Conservation (phyloP, 2,329 filamentous ascomycete species). For the Epichloe aotearoae region DNA sequence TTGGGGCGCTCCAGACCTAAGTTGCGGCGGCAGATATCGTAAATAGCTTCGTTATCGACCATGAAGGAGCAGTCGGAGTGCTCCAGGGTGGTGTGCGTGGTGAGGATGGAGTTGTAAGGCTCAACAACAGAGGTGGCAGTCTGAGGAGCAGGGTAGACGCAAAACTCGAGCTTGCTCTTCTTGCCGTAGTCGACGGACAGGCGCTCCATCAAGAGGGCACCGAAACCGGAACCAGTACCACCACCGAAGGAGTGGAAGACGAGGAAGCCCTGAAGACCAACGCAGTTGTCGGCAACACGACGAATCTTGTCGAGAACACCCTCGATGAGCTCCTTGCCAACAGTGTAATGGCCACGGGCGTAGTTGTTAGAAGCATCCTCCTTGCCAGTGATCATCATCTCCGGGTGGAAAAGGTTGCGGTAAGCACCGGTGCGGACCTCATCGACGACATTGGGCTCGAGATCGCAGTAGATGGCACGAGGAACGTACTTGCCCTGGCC, state of each 20-base stretch:
- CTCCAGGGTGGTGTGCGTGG: slow-evolving; percentile 97
- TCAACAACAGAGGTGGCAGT: slow-evolving; percentile 96
- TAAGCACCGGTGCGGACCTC: slow-evolving; percentile 97
- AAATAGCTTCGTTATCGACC: slow-evolving; percentile 99
- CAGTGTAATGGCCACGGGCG: slow-evolving; percentile 97
- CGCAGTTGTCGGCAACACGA: slow-evolving; percentile 94
- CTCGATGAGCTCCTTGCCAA: slow-evolving; percentile 98
- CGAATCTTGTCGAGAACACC: slow-evolving; percentile 96
- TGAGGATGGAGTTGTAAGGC: slow-evolving; percentile 99
- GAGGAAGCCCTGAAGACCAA: slow-evolving; percentile 95
- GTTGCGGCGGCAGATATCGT: slow-evolving; percentile 98
- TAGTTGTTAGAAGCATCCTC: slow-evolving; percentile 99
- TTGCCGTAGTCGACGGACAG: slow-evolving; percentile 98
- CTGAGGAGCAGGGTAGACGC: slow-evolving; percentile 95
- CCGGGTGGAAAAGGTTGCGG: slow-evolving; percentile 93
- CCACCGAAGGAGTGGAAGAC: slow-evolving; percentile 99
- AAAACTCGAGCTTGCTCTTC: slow-evolving; percentile 99
- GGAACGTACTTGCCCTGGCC: slow-evolving; percentile 98
- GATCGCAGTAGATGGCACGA: slow-evolving; percentile 98
- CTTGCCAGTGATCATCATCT: slow-evolving; percentile 99
- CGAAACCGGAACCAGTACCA: slow-evolving; percentile 97
- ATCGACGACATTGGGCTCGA: slow-evolving; percentile 98
- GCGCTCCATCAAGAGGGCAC: slow-evolving; percentile 96
- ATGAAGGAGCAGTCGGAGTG: slow-evolving; percentile 99
- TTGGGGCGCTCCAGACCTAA: slow-evolving; percentile 93